Evolutionary conservation across 2,329 filamentous ascomycete species (phyloP).

Genomic region (Apiospora kogelbergensis): DNA sequence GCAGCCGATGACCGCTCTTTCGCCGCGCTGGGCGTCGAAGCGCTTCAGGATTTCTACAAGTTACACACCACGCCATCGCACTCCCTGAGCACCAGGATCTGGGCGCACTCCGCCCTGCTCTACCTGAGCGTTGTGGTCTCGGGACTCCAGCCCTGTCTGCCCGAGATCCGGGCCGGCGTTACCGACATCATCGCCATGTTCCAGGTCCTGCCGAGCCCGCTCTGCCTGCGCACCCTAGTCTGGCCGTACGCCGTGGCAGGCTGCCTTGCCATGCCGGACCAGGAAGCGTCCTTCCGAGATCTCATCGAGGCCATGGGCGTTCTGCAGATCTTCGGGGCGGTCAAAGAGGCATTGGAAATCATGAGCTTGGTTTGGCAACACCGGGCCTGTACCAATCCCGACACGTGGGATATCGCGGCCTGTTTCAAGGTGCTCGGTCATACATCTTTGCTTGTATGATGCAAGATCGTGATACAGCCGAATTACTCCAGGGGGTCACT

Average conservation of each 20-base stretch:
- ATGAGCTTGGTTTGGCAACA: slow-evolving; percentile 25
- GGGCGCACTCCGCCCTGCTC: slow-evolving; percentile 27
- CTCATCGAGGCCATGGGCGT: slow-evolving; percentile 23
- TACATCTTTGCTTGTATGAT: slow-evolving; percentile 19
- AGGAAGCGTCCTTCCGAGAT: slow-evolving; percentile 23
- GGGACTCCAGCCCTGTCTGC: slow-evolving; percentile 22
- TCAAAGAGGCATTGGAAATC: slow-evolving; percentile 22
- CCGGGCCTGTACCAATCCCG: slow-evolving; percentile 16
- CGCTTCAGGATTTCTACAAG: slow-evolving; percentile 12
- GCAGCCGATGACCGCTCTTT: slow-evolving; percentile 16
- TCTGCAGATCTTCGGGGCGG: slow-evolving; percentile 26
- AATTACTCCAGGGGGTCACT: no score
- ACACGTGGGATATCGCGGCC: slow-evolving; percentile 25
- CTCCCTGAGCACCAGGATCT: slow-evolving; percentile 25
- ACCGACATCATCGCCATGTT: slow-evolving; percentile 21
- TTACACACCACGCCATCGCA: slow-evolving; percentile 15
- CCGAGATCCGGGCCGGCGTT: slow-evolving; percentile 22
- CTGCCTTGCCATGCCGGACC: slow-evolving; percentile 23
- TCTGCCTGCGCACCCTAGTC: slow-evolving; percentile 25
- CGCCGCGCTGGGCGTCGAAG: slow-evolving; percentile 17
- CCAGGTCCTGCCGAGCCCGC: slow-evolving; percentile 18
- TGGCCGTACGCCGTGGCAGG: slow-evolving; percentile 31
- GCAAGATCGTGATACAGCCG: slow-evolving; percentile 24
- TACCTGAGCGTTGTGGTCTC: slow-evolving; percentile 26
- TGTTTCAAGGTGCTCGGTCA: slow-evolving; percentile 26